Base-by-base conservation (phyloP, 2,329 filamentous ascomycete genomes). In the Sclerotinia borealis region DNA sequence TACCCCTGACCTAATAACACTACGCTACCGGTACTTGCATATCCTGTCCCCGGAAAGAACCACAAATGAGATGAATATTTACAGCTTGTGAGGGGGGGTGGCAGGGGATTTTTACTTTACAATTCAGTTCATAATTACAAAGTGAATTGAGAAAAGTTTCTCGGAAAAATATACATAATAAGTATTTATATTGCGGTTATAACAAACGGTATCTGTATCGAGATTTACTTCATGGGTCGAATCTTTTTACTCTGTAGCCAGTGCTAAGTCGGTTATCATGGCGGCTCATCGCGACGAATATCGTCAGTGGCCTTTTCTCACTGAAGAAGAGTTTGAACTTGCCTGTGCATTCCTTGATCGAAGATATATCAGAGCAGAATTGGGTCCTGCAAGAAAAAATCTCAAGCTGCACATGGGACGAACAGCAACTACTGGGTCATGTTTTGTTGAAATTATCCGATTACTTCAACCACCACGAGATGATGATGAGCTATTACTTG, bases 311-410 rank as follows among this genome's bases (percentile, higher is more conserved):
- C 88, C 88, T 8, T 83, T 82, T 64, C 79, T 91, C 34, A 82
- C 76, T 13, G 71, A 76, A 13, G 80, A 84, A 47, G 87, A 91
- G 71, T 91, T 91, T 67, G 76, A 83, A 60, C 81, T 85, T 71
- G 83, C 81, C 61, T 91, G 88, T 74, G 83, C 87, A 69, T 78
- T 83, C 61, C 78, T 88, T 27, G 85, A 88, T 66, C 78, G 80
- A 43, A 79, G 75, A 66, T 88, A 88, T 73, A 79, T 82, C 63
- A 82, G 79, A 72, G 85, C 82, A 61, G 85, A 77, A 39, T 77
- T 87, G 3, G 86, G 84, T 2, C 78, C 79, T 8, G 70, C 82
- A 43, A 80, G 84, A 63, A 77, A 76, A 66, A 77, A 78, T 64
- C 86, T 84, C 81, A 83, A 81, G 70, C 76, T 87, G 63, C 61